A percentile compares a stretch with the other conserved stretches of the same genome.
Evolutionary conservation across 2,329 filamentous ascomycete species (phyloP).

Genomic region (Basipetospora chlamydospora): DNA sequence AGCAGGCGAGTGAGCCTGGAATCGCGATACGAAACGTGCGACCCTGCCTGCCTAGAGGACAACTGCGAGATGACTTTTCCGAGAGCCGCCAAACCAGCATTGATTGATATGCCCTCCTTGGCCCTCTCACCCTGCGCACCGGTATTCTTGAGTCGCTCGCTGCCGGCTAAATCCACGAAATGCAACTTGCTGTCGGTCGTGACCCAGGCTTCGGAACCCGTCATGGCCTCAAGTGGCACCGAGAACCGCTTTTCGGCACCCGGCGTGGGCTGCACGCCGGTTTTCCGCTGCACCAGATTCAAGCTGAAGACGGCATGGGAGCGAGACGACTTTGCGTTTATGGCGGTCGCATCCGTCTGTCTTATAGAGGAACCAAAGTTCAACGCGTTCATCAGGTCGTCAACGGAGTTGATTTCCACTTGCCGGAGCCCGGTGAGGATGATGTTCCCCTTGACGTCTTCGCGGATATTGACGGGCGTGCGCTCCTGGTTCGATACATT

Average conservation of each 20-base stretch:
- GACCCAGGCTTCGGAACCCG: conserved; percentile 48
- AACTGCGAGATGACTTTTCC: conserved; percentile 98
- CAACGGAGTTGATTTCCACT: conserved; percentile 76
- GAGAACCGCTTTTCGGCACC: conserved; percentile 73
- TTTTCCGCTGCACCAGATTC: conserved; percentile 79
- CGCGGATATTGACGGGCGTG: conserved; percentile 72
- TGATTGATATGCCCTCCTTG: conserved; percentile 95
- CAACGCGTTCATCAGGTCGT: conserved; percentile 77
- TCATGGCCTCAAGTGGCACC: conserved; percentile 68
- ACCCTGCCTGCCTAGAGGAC: conserved; percentile 72
- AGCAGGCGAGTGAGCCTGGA: conserved; percentile 91
- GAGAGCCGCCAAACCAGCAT: conserved; percentile 82
- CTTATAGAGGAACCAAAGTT: conserved; percentile 89
- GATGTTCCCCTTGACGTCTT: conserved; percentile 90
- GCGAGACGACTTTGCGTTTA: conserved; percentile 93
- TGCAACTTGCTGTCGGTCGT: conserved; percentile 97
- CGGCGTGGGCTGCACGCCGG: conserved; percentile 33
- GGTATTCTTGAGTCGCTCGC: conserved; percentile 93
- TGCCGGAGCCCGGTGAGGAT: conserved; percentile 81
- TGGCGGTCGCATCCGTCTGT: conserved; percentile 91
- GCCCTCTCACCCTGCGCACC: conserved; percentile 88
- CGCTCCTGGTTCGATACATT: conserved; percentile 55
- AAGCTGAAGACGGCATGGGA: conserved; percentile 96
- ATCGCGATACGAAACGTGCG: conserved; percentile 94
- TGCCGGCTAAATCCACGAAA: conserved; percentile 94